Evolutionary conservation across 2,329 filamentous ascomycete genomes (phyloP).

Genomic region (Pseudopithomyces chartarum): DNA sequence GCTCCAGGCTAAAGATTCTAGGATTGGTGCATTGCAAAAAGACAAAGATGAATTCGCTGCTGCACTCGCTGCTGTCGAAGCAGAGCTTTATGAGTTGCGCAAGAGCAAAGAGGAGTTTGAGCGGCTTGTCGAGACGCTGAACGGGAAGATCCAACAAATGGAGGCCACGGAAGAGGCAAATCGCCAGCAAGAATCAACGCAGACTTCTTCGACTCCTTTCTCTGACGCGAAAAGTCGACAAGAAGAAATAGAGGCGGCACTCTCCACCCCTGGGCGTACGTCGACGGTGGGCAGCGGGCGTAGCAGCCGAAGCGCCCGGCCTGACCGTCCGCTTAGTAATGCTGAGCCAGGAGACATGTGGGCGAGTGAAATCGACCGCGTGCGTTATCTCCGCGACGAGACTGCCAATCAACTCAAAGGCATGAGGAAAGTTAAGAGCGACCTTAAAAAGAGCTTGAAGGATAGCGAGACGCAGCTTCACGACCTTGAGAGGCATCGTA

Average conservation of each 20-base stretch:
- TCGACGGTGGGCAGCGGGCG: conserved; percentile 16
- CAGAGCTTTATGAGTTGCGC: conserved; percentile 31
- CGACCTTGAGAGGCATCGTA: conserved; percentile 31
- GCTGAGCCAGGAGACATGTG: conserved; percentile 25
- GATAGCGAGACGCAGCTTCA: conserved; percentile 40
- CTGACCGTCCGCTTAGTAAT: conserved; percentile 24
- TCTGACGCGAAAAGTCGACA: conserved; percentile 17
- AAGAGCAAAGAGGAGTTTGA: conserved; percentile 40
- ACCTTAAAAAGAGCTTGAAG: conserved; percentile 39
- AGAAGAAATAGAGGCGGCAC: conserved; percentile 13
- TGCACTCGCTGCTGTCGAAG: conserved; percentile 33
- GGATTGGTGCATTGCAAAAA: conserved; percentile 32
- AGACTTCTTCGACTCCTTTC: conserved; percentile 6
- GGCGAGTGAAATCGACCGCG: conserved; percentile 40
- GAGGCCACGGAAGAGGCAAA: conserved; percentile 32
- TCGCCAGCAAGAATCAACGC: conserved; percentile 12
- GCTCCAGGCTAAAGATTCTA: conserved; percentile 30
- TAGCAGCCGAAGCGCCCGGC: conserved; percentile 14
- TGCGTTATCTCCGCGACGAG: conserved; percentile 41
- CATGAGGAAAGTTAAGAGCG: conserved; percentile 33
- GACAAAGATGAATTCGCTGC: conserved; percentile 28
- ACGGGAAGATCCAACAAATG: conserved; percentile 36
- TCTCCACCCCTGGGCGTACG: conserved; percentile 12
- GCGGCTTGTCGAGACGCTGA: conserved; percentile 33
- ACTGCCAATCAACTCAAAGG: conserved; percentile 39